phyloP scores from a whole-genome alignment of 192 early-diverging fungal species.

The Coemansia sp. region DNA sequence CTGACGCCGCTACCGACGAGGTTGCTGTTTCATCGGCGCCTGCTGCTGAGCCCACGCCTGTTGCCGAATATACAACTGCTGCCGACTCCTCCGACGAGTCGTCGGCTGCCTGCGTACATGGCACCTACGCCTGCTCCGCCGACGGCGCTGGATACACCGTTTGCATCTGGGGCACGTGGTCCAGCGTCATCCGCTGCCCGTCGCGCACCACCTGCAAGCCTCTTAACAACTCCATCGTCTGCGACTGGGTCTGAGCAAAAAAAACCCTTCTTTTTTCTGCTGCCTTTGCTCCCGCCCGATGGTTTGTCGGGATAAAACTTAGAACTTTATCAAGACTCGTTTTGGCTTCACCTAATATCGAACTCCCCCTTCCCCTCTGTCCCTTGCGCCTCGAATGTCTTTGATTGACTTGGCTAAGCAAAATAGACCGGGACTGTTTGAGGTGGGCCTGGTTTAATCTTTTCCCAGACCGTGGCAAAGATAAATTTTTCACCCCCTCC shows the following conservation, averaged over 20 bases:
- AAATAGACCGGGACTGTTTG: too few relatives aligned
- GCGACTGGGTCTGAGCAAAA: slow-evolving; percentile 19
- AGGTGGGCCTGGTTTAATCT: too few relatives aligned
- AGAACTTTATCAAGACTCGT: too few relatives aligned
- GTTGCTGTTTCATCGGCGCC: slow-evolving; percentile 10
- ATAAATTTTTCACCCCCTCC: not conserved
- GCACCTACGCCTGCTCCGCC: slow-evolving; percentile 22
- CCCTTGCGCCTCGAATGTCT: too few relatives aligned
- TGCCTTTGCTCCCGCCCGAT: too few relatives aligned
- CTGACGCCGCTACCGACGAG: not conserved
- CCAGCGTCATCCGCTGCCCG: slow-evolving; percentile 15
- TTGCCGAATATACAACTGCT: slow-evolving; percentile 7
- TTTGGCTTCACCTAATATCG: too few relatives aligned
- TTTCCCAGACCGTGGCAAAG: too few relatives aligned
- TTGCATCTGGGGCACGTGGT: slow-evolving; percentile 46
- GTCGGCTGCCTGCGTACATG: slow-evolving; percentile 27
- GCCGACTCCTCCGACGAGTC: not conserved
- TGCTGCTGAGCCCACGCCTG: not conserved
- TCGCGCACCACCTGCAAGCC: slow-evolving; percentile 32
- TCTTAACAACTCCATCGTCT: slow-evolving; percentile 13
- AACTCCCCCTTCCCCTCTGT: too few relatives aligned
- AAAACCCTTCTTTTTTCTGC: too few relatives aligned
- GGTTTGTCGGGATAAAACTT: too few relatives aligned
- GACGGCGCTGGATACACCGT: slow-evolving; percentile 27
- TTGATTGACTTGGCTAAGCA: too few relatives aligned